Percentiles rank a stretch among this genome's conserved stretches.
phyloP scores from a whole-genome alignment of 2,329 filamentous ascomycete species.

The Beauveria scarabaeidicola region DNA sequence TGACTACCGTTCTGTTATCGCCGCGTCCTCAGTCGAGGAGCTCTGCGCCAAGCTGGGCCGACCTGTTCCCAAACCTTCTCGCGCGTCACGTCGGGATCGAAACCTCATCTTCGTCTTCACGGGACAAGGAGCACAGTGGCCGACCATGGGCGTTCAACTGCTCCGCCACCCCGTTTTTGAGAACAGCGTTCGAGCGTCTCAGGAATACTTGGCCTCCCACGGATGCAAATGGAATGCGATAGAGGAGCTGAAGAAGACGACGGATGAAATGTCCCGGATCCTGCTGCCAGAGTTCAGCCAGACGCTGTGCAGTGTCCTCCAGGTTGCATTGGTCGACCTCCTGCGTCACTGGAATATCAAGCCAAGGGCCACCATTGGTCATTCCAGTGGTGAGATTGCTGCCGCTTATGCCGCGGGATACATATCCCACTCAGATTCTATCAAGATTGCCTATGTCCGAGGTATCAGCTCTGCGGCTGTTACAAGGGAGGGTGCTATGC shows the following conservation, averaged over 20 bases:
- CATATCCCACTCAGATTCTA: slow-evolving; percentile 15
- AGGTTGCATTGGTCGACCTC: slow-evolving; percentile 29
- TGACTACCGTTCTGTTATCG: neutral
- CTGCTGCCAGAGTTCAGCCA: slow-evolving; percentile 18
- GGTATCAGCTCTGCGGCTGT: neutral
- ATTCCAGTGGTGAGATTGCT: slow-evolving; percentile 28
- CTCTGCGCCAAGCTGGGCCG: neutral
- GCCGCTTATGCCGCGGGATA: slow-evolving; percentile 21
- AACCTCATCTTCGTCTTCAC: slow-evolving; percentile 21
- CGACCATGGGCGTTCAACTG: slow-evolving; percentile 23
- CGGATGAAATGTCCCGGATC: neutral
- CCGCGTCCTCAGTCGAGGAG: neutral
- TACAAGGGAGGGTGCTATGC: neutral
- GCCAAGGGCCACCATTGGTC: slow-evolving; percentile 21
- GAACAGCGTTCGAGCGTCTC: slow-evolving; percentile 2
- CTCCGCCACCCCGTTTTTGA: slow-evolving; percentile 15
- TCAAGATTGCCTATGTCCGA: slow-evolving; percentile 19
- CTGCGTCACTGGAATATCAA: slow-evolving; percentile 19
- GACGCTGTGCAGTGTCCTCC: slow-evolving; percentile 30
- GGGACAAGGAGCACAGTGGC: slow-evolving; percentile 27
- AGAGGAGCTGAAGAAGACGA: slow-evolving; percentile 8
- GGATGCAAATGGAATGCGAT: neutral
- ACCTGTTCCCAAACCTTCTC: neutral
- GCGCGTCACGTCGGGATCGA: neutral
- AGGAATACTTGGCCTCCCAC: neutral